Conservation (phyloP, 2,329 filamentous ascomycete genomes). For the Monilinia fructicola region DNA sequence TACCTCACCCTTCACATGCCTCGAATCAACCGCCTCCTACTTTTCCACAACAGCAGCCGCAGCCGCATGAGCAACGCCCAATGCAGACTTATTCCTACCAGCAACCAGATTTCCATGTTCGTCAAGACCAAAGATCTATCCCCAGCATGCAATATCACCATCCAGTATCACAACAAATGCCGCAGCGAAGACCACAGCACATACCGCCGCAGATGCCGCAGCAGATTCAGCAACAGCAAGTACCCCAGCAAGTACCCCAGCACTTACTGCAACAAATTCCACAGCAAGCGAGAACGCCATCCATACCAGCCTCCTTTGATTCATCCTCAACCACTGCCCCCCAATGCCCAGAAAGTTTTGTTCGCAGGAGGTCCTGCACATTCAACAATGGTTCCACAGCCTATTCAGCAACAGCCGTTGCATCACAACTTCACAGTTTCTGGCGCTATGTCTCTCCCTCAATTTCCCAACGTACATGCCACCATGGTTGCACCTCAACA, state of each 20-base stretch:
- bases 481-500: conserved; percentile 34
- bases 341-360: conserved; percentile 55
- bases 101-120: conserved; percentile 28
- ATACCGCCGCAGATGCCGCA: conserved; percentile 18
- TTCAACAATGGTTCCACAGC: conserved; percentile 38
- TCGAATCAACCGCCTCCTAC: conserved; percentile 49
- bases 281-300: conserved; percentile 35
- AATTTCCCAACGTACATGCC: conserved; percentile 36
- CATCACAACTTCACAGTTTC: conserved; percentile 25
- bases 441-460: conserved; percentile 29
- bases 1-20: conserved; percentile 50
- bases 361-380: conserved; percentile 45
- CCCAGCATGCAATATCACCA: conserved; percentile 14
- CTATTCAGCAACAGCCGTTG: conserved; percentile 31
- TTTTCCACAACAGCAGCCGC: conserved; percentile 46
- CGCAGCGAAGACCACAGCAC: conserved; percentile 27
- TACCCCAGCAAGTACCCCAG: not conserved
- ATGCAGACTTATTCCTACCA: conserved; percentile 33
- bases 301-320: conserved; percentile 40
- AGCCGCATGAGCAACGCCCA: conserved; percentile 26
- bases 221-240: conserved; percentile 31
- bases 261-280: conserved; percentile 25
- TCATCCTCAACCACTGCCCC: conserved; percentile 46
- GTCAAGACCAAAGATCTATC: conserved; percentile 17
- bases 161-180: conserved; percentile 20